Evolutionary conservation across 371 early-diverging fungal genomes (phyloP), one percentile per base, ranked within the genome.

Genomic region (Mucor circinelloides): DNA sequence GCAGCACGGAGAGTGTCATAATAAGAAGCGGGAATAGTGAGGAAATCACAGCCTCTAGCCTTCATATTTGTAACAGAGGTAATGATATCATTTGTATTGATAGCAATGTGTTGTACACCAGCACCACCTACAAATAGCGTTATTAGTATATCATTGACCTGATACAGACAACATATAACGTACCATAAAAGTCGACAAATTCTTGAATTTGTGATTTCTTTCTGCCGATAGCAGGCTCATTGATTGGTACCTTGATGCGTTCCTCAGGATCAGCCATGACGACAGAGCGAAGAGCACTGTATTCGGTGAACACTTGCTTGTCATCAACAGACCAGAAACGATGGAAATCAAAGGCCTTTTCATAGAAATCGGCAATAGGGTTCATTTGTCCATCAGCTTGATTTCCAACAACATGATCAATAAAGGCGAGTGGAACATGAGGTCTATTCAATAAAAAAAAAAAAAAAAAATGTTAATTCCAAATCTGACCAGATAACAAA

Each of bases 291-390:
- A 97, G 86, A 38, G 97, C 91, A 73, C 93, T 92, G 87, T 95
- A 97, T 76, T 98, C 93, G 57, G 98, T 96, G 83, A 94, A 93
- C 60, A 98, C 95, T 80, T 97, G 94, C 68, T 87, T 91, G 83
- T 98, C 99, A 81, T 98, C 99, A 52, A 98, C 96, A 31, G 95
- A 95, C 97, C 97, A 97, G 92, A 97, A 98, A 50, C 97, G 91
- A 81, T 96, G 97, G 89, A 97, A 97, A 66, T 94, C 96, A 30
- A 98, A 89, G 66, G 89, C 84, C 67, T 89, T 82, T 81, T 97
- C 97, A 70, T 93, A 94, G 64, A 81, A 84, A 64, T 95, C 93
- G 78, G 94, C 93, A 56, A 93, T 91, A 60, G 90, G 76, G 52
- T 88, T 82, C 97, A 98, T 97, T 84, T 91, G 87, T 78, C 86